Evolutionary conservation across 208 protist genomes (phyloP).

Genomic region (Leishmania braziliensis): DNA sequence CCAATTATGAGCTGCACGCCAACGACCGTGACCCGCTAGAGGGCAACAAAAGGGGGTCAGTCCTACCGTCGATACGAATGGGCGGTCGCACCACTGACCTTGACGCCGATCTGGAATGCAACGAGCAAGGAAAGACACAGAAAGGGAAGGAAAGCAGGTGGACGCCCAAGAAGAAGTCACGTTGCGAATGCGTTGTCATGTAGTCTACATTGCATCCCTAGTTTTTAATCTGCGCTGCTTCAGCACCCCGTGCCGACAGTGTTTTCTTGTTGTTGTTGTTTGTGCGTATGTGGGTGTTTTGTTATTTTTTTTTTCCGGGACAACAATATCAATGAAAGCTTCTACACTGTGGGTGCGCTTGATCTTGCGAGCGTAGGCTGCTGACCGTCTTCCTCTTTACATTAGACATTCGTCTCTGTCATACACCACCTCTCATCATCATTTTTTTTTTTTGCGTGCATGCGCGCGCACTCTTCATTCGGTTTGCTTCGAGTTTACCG

Average conservation of each 20-base stretch:
- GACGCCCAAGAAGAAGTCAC: conserved; percentile 30
- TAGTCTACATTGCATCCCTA: conserved; percentile 19
- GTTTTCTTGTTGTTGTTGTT: background rate
- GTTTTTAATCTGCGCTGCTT: background rate
- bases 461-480: background rate
- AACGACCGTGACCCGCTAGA: background rate
- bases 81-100: conserved; percentile 8
- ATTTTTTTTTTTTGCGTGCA: background rate
- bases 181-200: conserved; percentile 62
- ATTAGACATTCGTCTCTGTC: background rate
- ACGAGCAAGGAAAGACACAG: background rate
- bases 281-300: background rate
- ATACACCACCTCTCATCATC: background rate
- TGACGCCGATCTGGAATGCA: conserved; percentile 3
- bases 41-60: background rate
- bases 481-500: background rate
- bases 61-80: background rate
- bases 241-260: background rate
- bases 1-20: background rate
- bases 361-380: no score
- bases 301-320: background rate
- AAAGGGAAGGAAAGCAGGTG: conserved; percentile 1
- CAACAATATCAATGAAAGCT: background rate
- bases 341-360: background rate
- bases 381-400: background rate